Base-by-base conservation (phyloP, 169 alveolate species). In the Plasmodium relictum region DNA sequence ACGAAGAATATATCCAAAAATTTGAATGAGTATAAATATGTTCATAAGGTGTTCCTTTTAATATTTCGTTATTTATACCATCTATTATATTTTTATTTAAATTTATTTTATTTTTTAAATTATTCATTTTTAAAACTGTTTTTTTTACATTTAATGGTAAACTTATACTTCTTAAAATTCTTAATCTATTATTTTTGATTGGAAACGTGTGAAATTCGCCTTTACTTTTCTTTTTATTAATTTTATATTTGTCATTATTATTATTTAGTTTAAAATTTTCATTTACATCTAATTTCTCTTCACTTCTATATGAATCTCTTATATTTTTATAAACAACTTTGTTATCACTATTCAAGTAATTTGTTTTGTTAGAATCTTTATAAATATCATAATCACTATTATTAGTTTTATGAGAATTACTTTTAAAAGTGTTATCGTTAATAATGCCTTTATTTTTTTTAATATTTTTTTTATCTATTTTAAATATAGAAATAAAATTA, bases 1-100 rank as follows among this genome's bases (percentile, higher is more conserved):
- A 68, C 3, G 91, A 85, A 18, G 91, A 69, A 18, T 85, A 85
- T 41, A 85, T 3, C 91, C 91, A 85, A 85, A 85, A 85, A 44
- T 85, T 70, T 9, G 91, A 37, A 59, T 85, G 85, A 6, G 86
- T 85, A 58, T 85, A 85, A 7, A 85, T 85, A 52, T 85, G 91
- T 24, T 85, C 91, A 56, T 85, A 85, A 18, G 91, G 87, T 12
- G 87, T 85, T n/a, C 69, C 74, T 42, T 42, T 85, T 73, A 85
- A 62, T 45, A 85, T 69, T 45, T 85, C 74, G 45, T 20, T 85
- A 68, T 85, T 71, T 56, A 85, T 85, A 31, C 74, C 91, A 22
- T 68, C 86, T n/a, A 85, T 71, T 18, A 85, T 85, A 22, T 85
- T 85, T 71, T 71, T 70, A 71, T 85, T 85, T 85, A 68, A 52